Evolutionary conservation across 768 basidiomycete genomes (phyloP), one percentile per base, ranked within the genome.

Genomic region (Tephrocybe sp.): DNA sequence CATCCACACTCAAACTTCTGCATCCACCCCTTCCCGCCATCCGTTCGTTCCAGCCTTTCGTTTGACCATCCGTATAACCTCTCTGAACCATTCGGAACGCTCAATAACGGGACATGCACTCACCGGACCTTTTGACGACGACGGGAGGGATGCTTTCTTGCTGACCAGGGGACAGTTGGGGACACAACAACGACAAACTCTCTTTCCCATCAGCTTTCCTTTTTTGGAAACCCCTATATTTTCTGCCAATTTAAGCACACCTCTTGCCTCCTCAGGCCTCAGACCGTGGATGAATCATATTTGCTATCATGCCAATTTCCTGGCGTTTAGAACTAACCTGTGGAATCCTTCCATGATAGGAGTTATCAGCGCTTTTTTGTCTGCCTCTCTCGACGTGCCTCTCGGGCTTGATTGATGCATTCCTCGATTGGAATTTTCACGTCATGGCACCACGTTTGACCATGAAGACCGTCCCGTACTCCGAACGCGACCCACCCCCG

Each of bases 121-220:
- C 80, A 86, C 84, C 80, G 75, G 73, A 74, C 77, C 73, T 77
- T 77, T 78, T 74, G 79, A 75, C 79, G 73, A 78, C 68, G 77
- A 73, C 63, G 64, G 47, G 61, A 63, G 60, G 62, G 57, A 64
- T 64, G 57, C 60, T 62, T 66, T 65, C 65, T 67, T 65, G 63
- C 54, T 59, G 59, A 58, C 57, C 60, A 57, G 57, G 50, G 57
- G 50, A 55, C 58, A 56, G 52, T 62, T 55, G 58, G 31, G 53
- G 50, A 49, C 64, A 70, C 69, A 71, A 71, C 68, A 68, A 56
- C 52, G 19, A 41, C 60, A 61, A 61, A 61, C 54, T 59, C 47
- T 52, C 23, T 43, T 53, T 13, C 41, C n/a, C 29, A 31, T 23
- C 23, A 21, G 12, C 22, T 40, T 59, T 52, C 56, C 58, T 57